Evolutionary conservation across 2,329 filamentous ascomycete species (phyloP), one percentile per base, ranked within the genome.

Genomic region (Gyromitra esculenta): DNA sequence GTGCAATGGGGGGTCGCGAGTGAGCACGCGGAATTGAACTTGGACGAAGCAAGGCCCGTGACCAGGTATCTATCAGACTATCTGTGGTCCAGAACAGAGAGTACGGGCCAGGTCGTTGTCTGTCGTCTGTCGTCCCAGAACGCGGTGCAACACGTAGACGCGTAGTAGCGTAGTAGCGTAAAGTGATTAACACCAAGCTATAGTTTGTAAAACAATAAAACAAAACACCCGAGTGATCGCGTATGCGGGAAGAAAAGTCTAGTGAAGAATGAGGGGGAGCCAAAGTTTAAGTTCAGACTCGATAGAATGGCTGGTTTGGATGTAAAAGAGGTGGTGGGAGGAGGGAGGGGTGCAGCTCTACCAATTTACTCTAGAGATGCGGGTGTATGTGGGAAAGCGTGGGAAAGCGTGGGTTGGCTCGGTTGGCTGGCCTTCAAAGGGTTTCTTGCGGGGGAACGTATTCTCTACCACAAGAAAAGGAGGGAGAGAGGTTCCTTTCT

Each of bases 131-230:
- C 41, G 60, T 50, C 37, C 18, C 15, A 48, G 57, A 57, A 75
- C 72, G 65, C 66, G 59, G 59, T 75, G 72, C 65, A 75, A 71
- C 59, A 64, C 35, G 41, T 45, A 15, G 68, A 56, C 72, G 72
- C 72, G 72, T 75, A 69, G 65, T 31, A 56, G 72, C 72, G 72
- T 75, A 69, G 65, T 31, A 56, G 43, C 39, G 48, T 35, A 68
- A 39, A 31, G 31, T n/a, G n/a, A 11, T 21, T 37, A 8, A 13
- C 56, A 35, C 0, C 56, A 37, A 41, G 48, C 50, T 54, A 54
- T 25, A 31, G 13, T 54, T 31, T 54, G 13, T 25, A 21, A 60
- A 39, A 60, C 15, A 69, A 48, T 37, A 59, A 45, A 59, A 43
- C n/a, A 48, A 4, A 13, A 31, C 41, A 41, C 37, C 59, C 72